Base-by-base conservation (phyloP, 371 early-diverging fungal genomes). In the Parasitella parasitica region DNA sequence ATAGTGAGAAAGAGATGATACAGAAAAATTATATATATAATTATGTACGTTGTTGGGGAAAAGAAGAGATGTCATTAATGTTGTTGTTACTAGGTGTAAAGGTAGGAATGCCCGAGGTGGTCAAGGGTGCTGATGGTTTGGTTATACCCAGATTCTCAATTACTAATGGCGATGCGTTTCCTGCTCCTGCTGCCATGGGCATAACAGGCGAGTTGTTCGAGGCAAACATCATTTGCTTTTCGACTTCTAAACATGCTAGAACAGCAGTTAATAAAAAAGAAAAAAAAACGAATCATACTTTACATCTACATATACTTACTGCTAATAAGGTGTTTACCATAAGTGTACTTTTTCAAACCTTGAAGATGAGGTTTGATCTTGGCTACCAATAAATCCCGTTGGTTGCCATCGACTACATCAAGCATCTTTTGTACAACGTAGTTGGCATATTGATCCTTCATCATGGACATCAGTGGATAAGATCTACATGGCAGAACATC, bases 401-500 rank as follows among this genome's bases (percentile, higher is more conserved):
- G 95, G 18, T 88, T 86, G 1, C 89, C 94, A 66, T 92, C 92
- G 3, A 93, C 94, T 27, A 96, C 95, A 71, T 99, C 99, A 38
- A 98, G 80, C 94, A 99, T 96, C 75, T 98, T 97, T 76, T 99
- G 99, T 20, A 99, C 96, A 8, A 99, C 99, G 76, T 99, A 99
- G 81, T 99, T 99, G 55, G 99, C 99, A 79, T 94, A 99, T 82
- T 98, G 99, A 79, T 99, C 99, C 74, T 93, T 95, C 96, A 99
- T 98, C 92, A 96, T 94, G 12, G 89, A 76, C 68, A 97, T 86
- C 61, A 95, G 71, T 15, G 95, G 93, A 57, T 89, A 89, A 0
- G 90, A 86, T 20, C 91, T 90, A 54, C 15, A 12, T 13, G n/a
- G 24, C 12, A 53, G 18, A 53, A 51, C 13, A 28, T 8, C n/a